These are phyloP conservation scores for Chimonanthus salicifolius DNA, from an alignment of 164 flowering plant species.

Conservation along the genomic window DNA sequence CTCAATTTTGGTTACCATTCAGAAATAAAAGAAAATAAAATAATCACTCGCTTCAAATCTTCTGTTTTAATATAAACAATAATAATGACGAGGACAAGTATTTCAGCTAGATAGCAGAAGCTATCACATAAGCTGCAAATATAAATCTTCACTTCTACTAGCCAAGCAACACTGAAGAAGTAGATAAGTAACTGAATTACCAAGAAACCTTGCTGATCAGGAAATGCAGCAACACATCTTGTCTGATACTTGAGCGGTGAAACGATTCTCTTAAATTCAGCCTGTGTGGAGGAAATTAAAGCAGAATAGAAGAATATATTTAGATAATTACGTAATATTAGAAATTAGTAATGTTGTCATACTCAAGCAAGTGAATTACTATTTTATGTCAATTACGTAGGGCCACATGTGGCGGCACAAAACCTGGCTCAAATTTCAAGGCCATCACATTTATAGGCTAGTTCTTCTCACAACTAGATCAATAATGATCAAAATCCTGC, in stretches of 20 bases:
- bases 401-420: not conserved
- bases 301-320: not conserved
- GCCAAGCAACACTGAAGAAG: too few species aligned
- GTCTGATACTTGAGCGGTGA: conserved; percentile 96
- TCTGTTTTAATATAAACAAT: too few species aligned
- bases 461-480: not conserved
- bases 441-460: not conserved
- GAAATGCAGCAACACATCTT: conserved; percentile 95
- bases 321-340: not conserved
- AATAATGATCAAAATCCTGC: not conserved
- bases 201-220: conserved; percentile 95
- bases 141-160: not conserved
- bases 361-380: not conserved
- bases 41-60: too few species aligned
- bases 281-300: conserved; percentile 28
- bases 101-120: not conserved
- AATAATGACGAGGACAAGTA: not conserved
- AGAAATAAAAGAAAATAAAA: too few species aligned
- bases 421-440: not conserved
- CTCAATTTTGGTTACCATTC: too few species aligned
- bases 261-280: conserved; percentile 75
- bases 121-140: not conserved
- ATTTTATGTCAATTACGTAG: too few species aligned
- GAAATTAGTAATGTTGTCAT: too few species aligned
- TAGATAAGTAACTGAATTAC: conserved; percentile 27